Evolutionary conservation across 768 basidiomycete species (phyloP).

Genomic region (Peribolospora baueri): DNA sequence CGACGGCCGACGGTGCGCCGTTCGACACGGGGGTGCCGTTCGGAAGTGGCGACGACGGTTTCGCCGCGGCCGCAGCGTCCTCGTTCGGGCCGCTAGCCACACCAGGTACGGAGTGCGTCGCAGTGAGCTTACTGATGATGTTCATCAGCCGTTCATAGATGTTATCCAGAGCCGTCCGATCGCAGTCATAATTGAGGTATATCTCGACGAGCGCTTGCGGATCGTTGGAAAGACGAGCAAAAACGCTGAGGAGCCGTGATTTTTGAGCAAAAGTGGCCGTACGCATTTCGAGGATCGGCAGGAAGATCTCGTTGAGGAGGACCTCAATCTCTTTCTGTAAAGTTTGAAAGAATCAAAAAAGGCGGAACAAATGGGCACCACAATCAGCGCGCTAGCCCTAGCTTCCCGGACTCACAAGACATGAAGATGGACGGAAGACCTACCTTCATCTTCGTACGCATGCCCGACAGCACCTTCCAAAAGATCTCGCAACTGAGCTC

Average conservation of each 20-base stretch:
- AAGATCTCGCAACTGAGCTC: conserved; percentile 96
- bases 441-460: conserved; percentile 91
- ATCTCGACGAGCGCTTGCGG: conserved; percentile 94
- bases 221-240: conserved; percentile 76
- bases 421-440: conserved; percentile 3
- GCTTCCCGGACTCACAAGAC: neutral
- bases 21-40: conserved; percentile 27
- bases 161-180: conserved; percentile 78
- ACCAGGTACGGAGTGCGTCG: conserved; percentile 24
- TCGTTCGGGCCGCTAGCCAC: conserved; percentile 4
- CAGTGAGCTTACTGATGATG: conserved; percentile 76
- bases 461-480: conserved; percentile 78
- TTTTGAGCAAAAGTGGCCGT: conserved; percentile 90
- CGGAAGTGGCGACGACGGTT: conserved; percentile 27
- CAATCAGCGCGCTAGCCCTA: too few relatives aligned
- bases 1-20: neutral
- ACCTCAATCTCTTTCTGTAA: conserved; percentile 94
- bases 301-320: conserved; percentile 91
- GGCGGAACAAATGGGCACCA: neutral
- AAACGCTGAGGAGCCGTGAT: conserved; percentile 55
- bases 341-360: neutral
- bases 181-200: conserved; percentile 98
- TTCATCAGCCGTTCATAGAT: conserved; percentile 97
- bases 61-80: conserved; percentile 25
- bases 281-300: conserved; percentile 93